Evolutionary conservation across 805 yeast species (phyloP).

Genomic region (Ogataea corticis): DNA sequence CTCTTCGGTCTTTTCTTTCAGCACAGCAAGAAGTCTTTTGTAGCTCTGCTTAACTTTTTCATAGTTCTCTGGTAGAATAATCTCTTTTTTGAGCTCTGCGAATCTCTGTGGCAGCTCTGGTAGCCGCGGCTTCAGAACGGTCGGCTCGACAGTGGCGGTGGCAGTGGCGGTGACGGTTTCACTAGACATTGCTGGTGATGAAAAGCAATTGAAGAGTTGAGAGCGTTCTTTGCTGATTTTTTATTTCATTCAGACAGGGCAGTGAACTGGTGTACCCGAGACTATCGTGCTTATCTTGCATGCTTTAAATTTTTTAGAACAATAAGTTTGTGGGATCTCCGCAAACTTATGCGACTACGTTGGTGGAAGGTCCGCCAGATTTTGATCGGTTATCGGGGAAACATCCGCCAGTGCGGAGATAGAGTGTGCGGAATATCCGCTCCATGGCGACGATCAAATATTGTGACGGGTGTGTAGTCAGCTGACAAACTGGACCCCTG

Average conservation of each 20-base stretch:
- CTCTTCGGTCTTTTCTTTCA: background rate
- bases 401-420: no score
- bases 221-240: no score
- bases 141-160: background rate
- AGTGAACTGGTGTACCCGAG: background rate
- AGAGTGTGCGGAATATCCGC: no score
- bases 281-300: no score
- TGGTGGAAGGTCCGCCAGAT: no score
- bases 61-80: background rate
- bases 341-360: no score
- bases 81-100: conserved; percentile 3
- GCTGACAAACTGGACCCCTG: no score
- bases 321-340: background rate
- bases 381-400: no score
- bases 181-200: background rate
- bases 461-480: no score
- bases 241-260: background rate
- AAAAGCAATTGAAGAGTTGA: background rate
- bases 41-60: background rate
- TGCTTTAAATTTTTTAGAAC: no score
- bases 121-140: background rate
- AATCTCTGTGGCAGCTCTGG: conserved; percentile 1
- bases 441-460: no score
- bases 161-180: background rate
- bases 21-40: background rate